A percentile compares a stretch with the other conserved stretches of the same genome.
Conservation (phyloP, 2,329 filamentous ascomycete genomes). For the Lachnellula hyalina region DNA sequence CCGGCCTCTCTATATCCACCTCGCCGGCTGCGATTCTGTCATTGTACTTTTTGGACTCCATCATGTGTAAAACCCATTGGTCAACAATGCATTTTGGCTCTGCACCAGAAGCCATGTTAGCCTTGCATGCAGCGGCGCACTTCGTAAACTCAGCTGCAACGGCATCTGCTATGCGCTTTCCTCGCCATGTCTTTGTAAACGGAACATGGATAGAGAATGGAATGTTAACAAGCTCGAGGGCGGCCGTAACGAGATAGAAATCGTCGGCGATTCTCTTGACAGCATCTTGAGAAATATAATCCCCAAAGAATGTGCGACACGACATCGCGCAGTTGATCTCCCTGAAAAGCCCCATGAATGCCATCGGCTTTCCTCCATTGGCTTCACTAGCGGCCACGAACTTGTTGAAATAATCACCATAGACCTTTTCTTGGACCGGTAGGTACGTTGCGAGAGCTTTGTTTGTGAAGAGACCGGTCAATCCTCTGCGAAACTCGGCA, state of each 20-base stretch:
- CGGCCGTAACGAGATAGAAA: conserved; percentile 72
- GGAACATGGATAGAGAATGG: conserved; percentile 65
- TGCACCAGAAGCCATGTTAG: conserved; percentile 64
- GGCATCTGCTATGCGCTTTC: conserved; percentile 69
- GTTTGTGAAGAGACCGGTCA: conserved; percentile 70
- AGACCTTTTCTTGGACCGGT: conserved; percentile 68
- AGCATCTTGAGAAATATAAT: conserved; percentile 68
- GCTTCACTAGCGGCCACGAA: conserved; percentile 56
- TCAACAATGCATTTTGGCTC: conserved; percentile 70
- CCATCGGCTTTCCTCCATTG: conserved; percentile 50
- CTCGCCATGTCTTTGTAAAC: conserved; percentile 71
- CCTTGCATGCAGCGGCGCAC: conserved; percentile 67
- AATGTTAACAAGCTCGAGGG: conserved; percentile 75
- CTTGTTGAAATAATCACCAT: conserved; percentile 62
- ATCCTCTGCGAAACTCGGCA: conserved; percentile 70
- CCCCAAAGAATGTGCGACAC: conserved; percentile 73
- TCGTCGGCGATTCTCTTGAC: conserved; percentile 74
- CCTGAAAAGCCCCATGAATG: conserved; percentile 68
- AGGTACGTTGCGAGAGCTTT: conserved; percentile 66
- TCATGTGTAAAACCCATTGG: conserved; percentile 70
- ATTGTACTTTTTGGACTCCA: conserved; percentile 63
- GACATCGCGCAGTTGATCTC: conserved; percentile 76
- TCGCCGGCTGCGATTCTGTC: conserved; percentile 57
- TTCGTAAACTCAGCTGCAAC: conserved; percentile 65
- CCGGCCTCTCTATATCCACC: conserved; percentile 36